Base-by-base conservation (phyloP, 1,284 basidiomycete species). In the Cutaneotrichosporon mucoides region DNA sequence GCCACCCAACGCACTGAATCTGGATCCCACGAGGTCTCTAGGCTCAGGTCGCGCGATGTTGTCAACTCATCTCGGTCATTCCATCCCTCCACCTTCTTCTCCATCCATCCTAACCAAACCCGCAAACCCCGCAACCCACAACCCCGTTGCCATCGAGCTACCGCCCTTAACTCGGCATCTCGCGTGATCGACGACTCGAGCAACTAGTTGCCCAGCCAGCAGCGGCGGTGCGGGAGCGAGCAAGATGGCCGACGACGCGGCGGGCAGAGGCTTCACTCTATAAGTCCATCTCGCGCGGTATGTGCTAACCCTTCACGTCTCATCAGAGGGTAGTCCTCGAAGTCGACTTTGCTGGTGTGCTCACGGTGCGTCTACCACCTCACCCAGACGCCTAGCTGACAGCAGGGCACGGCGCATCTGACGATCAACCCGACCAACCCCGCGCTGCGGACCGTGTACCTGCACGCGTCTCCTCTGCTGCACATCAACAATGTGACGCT, bases 261-360 rank as follows among this genome's bases (percentile, higher is more conserved):
- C 49, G 15, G 60, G 61, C 45, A 46, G 64, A n/a, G 64, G 64
- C 53, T 65, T 62, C 55, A 60, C 60, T 58, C 59, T 65, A 62
- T 65, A 51, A 53, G 63, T 65, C 57, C 38, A 40, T 8, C 43
- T 8, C 43, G 7, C 24, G 40, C 15, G 34, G 5, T 37, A 37
- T 12, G 10, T 59, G 47, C 63, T 65, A 50, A 65, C 63, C 11
- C 7, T 12, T 52, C 53, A 69, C 68, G 58, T 63, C 64, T 34
- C 75, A 76, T 66, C 76, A 79, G 65, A 66, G 75, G 33, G 75
- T 76, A 9, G 70, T 75, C 3, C 68, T 78, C 38, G 74, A 77
- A 45, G 62, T 78, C 37, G 75, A 77, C 66, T 76, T 76, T 56
- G 66, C 66, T 12, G 73, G 75, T 15, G 62, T 68, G 13, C 62